Percentiles rank a stretch among this genome's conserved stretches.
phyloP scores from a whole-genome alignment of 768 basidiomycete genomes.

The Tulasnella sp. region DNA sequence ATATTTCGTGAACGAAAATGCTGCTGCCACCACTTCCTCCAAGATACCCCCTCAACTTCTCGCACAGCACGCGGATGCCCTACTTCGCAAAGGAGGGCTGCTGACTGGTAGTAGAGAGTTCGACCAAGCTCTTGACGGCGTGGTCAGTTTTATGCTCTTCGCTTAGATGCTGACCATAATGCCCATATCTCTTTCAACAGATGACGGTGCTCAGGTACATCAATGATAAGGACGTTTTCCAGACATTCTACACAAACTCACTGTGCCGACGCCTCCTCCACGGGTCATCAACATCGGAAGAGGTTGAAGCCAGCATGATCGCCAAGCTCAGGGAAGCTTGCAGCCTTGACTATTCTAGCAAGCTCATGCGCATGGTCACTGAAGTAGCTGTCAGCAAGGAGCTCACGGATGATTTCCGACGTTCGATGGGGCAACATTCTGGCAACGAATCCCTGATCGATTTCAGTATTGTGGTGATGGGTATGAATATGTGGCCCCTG shows the following conservation, averaged over 20 bases:
- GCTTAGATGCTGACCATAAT: neutral
- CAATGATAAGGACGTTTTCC: slow-evolving; percentile 98
- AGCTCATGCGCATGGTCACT: slow-evolving; percentile 96
- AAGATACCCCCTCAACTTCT: slow-evolving; percentile 86
- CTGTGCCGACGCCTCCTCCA: slow-evolving; percentile 87
- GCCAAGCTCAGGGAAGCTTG: slow-evolving; percentile 93
- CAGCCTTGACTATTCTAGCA: slow-evolving; percentile 94
- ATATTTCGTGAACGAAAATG: slow-evolving; percentile 90
- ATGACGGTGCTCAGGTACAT: slow-evolving; percentile 98
- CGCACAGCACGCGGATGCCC: slow-evolving; percentile 83
- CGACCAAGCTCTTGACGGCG: slow-evolving; percentile 80
- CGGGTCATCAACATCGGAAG: slow-evolving; percentile 84
- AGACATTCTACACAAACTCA: slow-evolving; percentile 92
- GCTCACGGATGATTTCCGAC: slow-evolving; percentile 88
- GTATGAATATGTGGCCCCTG: slow-evolving; percentile 93
- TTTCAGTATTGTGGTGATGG: slow-evolving; percentile 87
- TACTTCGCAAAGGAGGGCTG: slow-evolving; percentile 91
- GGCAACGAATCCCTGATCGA: slow-evolving; percentile 63
- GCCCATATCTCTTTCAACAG: slow-evolving; percentile 31
- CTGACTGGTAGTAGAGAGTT: slow-evolving; percentile 83
- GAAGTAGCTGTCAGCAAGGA: slow-evolving; percentile 95
- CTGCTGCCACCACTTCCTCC: slow-evolving; percentile 70
- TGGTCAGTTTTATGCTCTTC: slow-evolving; percentile 42
- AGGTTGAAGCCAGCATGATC: slow-evolving; percentile 96
- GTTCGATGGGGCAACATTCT: slow-evolving; percentile 70